A percentile compares a stretch with the other conserved stretches of the same genome.
Conservation (phyloP, 1,139 yeast species). For the Lodderomyces metapsilosis region DNA sequence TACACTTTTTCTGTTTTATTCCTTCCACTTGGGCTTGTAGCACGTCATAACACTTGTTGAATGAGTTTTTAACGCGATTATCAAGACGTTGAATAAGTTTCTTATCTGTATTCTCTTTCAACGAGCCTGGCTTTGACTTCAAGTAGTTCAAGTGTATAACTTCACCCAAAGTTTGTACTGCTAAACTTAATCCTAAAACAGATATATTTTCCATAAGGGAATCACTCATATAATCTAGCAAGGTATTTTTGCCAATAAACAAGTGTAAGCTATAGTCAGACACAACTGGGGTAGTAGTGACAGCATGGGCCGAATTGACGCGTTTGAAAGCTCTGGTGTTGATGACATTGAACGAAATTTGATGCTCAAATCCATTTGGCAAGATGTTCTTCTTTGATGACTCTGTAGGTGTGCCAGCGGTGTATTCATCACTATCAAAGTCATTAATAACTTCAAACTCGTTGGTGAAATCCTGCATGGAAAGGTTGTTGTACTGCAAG, state of each 20-base stretch:
- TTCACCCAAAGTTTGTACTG: constrained; percentile 21
- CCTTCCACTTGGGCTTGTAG: constrained; percentile 9
- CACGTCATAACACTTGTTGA: constrained; percentile 16
- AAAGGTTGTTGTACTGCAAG: constrained; percentile 22
- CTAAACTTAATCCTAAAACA: constrained; percentile 7
- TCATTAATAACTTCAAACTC: constrained; percentile 19
- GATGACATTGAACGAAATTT: constrained; percentile 7
- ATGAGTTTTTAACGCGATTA: constrained; percentile 15
- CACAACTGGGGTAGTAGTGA: constrained; percentile 4
- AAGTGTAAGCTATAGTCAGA: constrained; percentile 15
- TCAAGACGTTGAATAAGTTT: constrained; percentile 1
- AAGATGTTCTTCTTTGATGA: constrained; percentile 4
- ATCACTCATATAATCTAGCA: constrained; percentile 15
- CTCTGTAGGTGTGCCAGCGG: not conserved
- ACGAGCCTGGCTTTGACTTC: constrained; percentile 4
- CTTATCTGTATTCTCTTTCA: not conserved
- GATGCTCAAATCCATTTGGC: constrained; percentile 11
- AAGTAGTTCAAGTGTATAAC: constrained; percentile 15
- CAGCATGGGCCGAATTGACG: constrained; percentile 3
- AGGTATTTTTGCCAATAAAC: constrained; percentile 13
- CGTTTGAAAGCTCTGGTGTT: constrained; percentile 7
- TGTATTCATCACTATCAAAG: constrained; percentile 2
- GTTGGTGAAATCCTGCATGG: constrained; percentile 20
- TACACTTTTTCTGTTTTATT: constrained; percentile 5
- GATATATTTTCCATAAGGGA: not conserved